Base-by-base conservation (phyloP, 768 basidiomycete genomes). In the Phaffia australis region DNA sequence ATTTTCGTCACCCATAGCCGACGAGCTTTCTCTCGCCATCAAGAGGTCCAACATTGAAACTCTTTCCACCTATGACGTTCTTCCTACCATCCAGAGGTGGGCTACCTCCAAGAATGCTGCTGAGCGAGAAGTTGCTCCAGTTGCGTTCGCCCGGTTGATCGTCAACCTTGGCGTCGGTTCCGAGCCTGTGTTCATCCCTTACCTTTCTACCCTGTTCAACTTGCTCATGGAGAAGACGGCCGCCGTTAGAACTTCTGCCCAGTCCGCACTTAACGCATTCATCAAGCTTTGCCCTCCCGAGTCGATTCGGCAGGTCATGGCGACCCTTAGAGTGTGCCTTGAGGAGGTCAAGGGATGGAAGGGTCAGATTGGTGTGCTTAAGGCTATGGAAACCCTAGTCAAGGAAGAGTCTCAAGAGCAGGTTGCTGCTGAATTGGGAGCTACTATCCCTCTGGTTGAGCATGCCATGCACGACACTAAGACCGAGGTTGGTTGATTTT, bases 391-490 rank as follows among this genome's bases (percentile, higher is more conserved):
- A 74, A 78, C 75, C 54, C 85, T 91, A 70, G 86, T 86, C 35
- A 77, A 78, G 70, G 79, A 79, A 52, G 79, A 83, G 19, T 86
- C 87, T 60, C 82, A 81, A 69, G 86, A 86, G 63, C 80, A 81
- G 52, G 87, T 95, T 59, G 91, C 89, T n/a, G 81, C 83, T 42
- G 85, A 93, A 73, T 79, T 98, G 48, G 92, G 84, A 19, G 78
- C 79, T 14, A 83, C 88, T 55, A 82, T 98, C 56, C 93, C 93
- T 23, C 86, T 84, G 72, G 85, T 98, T 16, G 91, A 93, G 75
- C 79, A 79, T 47, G 85, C 90, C 6, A 92, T 98, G 92, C 89
- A 94, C 72, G 94, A 98, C 77, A 97, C 94, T 66, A 98, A 98
- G 77, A 77, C 83, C 72, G 94, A 98, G 83, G 92, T 90, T 54